These are phyloP conservation scores for Candida ulmi DNA, from an alignment of 805 yeast genomes.

Conservation along the genomic window DNA sequence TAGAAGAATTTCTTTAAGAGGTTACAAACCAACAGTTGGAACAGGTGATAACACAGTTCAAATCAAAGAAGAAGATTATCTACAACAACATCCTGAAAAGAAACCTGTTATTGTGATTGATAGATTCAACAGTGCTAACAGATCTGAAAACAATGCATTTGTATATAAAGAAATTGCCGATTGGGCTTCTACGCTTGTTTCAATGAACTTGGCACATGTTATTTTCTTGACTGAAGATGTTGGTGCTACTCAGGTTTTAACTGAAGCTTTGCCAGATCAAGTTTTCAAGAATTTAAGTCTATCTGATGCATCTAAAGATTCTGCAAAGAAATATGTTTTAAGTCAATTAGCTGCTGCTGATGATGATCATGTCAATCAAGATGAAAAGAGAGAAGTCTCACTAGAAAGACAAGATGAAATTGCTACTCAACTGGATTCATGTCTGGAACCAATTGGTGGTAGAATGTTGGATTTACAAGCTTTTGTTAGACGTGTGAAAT, in stretches of 20 bases:
- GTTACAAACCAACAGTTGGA: conserved; percentile 32
- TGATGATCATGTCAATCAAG: conserved; percentile 20
- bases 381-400: conserved; percentile 9
- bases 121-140: conserved; percentile 53
- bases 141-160: conserved; percentile 56
- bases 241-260: conserved; percentile 62
- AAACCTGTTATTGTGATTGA: conserved; percentile 85
- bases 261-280: conserved; percentile 77
- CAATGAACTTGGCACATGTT: conserved; percentile 83
- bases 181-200: conserved; percentile 80
- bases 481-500: conserved; percentile 77
- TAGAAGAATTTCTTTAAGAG: conserved; percentile 51
- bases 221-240: conserved; percentile 82
- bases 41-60: conserved; percentile 26
- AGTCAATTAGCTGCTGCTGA: conserved; percentile 40
- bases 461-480: conserved; percentile 91
- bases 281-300: conserved; percentile 71
- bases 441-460: conserved; percentile 82
- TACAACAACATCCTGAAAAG: conserved; percentile 78
- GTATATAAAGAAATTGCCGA: conserved; percentile 73
- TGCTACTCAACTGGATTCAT: conserved; percentile 40
- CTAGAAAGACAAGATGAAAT: conserved; percentile 12
- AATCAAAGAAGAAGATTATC: conserved; percentile 70
- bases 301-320: conserved; percentile 72
- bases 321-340: conserved; percentile 66